Evolutionary conservation across 1,139 yeast species (phyloP).

Genomic region (Geotrichum siamense): DNA sequence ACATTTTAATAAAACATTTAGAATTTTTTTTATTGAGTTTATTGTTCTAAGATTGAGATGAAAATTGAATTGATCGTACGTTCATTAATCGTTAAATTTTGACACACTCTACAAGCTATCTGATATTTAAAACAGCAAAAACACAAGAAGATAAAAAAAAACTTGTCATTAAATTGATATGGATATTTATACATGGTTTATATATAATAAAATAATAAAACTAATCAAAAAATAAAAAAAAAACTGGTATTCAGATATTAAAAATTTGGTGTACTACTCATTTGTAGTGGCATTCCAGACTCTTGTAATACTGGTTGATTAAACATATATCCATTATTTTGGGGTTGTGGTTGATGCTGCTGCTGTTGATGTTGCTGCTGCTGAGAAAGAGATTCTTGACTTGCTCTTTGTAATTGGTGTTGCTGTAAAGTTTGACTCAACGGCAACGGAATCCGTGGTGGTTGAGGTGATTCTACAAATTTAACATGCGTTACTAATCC

Average conservation of each 20-base stretch:
- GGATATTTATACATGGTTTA: neutral
- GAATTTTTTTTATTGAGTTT: too few species aligned
- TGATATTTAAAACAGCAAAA: too few species aligned
- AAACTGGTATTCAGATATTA: neutral
- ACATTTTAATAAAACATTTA: too few species aligned
- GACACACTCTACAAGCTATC: too few species aligned
- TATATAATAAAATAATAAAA: neutral
- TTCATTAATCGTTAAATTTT: too few species aligned
- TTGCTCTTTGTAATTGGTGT: neutral
- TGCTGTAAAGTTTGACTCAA: neutral
- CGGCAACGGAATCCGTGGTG: neutral
- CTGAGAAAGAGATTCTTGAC: conserved; percentile 1
- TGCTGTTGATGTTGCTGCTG: conserved; percentile 9
- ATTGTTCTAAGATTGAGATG: too few species aligned
- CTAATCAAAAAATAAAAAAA: neutral
- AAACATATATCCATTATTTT: neutral
- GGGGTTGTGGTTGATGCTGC: too few species aligned
- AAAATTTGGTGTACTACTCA: conserved; percentile 1
- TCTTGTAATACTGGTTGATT: neutral
- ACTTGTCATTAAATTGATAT: neutral
- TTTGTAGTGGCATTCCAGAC: neutral
- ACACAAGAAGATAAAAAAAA: conserved; percentile 1
- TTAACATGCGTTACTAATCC: conserved; percentile 34
- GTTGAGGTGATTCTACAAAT: conserved; percentile 14
- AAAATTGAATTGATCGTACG: too few species aligned